Percentiles rank a stretch among this genome's conserved stretches.
Conservation (phyloP, 1,139 yeast genomes). For the Kodamaea ohmeri region DNA sequence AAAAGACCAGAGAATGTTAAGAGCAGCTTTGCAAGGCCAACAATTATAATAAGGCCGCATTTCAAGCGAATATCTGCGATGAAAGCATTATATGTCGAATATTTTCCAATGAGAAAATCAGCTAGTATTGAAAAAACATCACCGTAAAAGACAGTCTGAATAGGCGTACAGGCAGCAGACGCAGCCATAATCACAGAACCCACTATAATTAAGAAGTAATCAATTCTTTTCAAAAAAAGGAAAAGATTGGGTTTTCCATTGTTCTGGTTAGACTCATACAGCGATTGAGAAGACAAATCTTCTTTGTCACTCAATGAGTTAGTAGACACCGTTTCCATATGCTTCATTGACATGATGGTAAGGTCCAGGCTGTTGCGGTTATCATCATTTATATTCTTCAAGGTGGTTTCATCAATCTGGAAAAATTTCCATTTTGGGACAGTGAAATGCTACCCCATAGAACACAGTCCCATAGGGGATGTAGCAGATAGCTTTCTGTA, state of each 20-base stretch:
- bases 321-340: background rate
- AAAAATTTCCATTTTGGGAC: constrained; percentile 13
- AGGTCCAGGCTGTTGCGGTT: background rate
- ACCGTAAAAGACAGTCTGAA: constrained; percentile 65
- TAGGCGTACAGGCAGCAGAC: constrained; percentile 58
- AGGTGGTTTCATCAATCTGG: constrained; percentile 3
- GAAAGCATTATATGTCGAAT: constrained; percentile 29
- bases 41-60: constrained; percentile 52
- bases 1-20: constrained; percentile 56
- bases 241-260: constrained; percentile 18
- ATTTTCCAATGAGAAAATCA: constrained; percentile 29
- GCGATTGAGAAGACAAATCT: background rate
- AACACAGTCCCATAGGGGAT: too few species aligned
- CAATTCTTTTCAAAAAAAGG: constrained; percentile 25
- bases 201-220: constrained; percentile 21
- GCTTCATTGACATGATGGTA: background rate
- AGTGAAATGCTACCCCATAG: too few species aligned
- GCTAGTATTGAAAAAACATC: constrained; percentile 55
- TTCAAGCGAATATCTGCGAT: constrained; percentile 43
- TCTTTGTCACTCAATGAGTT: constrained; percentile 2
- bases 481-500: too few species aligned
- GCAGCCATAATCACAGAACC: constrained; percentile 27
- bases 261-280: background rate
- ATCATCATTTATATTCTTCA: background rate
- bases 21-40: constrained; percentile 55